phyloP scores from a whole-genome alignment of 1,139 yeast genomes.

The Meyerozyma smithsonii region DNA sequence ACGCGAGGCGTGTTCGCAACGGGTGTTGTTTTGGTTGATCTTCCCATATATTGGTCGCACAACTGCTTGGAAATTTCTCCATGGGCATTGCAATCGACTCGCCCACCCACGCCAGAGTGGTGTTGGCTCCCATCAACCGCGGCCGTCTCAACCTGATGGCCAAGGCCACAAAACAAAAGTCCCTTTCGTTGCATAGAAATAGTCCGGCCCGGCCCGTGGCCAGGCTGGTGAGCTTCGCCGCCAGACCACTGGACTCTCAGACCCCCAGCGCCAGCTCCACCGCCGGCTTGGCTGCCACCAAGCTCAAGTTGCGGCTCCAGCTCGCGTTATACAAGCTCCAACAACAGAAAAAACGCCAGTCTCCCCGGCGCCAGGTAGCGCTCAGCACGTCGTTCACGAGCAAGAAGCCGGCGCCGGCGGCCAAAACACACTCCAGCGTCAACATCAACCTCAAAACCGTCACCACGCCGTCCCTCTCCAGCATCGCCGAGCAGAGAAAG shows the following conservation, averaged over 20 bases:
- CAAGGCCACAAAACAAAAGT: background rate
- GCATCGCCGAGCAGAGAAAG: background rate
- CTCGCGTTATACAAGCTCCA: conserved; percentile 73
- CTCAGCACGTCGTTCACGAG: conserved; percentile 1
- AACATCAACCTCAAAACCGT: conserved; percentile 2
- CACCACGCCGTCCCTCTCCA: background rate
- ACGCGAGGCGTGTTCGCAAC: conserved; percentile 3
- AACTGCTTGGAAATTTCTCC: background rate
- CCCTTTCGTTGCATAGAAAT: conserved; percentile 4
- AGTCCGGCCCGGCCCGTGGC: conserved; percentile 2
- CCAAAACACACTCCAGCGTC: background rate
- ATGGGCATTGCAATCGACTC: conserved; percentile 1
- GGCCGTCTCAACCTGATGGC: conserved; percentile 12
- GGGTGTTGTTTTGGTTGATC: conserved; percentile 2
- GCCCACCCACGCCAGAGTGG: conserved; percentile 10
- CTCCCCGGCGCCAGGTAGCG: background rate
- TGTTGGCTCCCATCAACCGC: conserved; percentile 14
- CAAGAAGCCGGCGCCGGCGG: background rate
- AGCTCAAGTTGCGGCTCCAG: conserved; percentile 65
- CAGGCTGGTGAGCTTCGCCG: background rate
- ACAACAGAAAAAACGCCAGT: conserved; percentile 8
- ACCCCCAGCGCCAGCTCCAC: background rate
- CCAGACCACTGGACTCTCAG: background rate
- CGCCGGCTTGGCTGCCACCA: conserved; percentile 43
- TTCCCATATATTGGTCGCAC: background rate